Evolutionary conservation across 2,329 filamentous ascomycete species (phyloP).

Genomic region (Cyclaneusma minus): DNA sequence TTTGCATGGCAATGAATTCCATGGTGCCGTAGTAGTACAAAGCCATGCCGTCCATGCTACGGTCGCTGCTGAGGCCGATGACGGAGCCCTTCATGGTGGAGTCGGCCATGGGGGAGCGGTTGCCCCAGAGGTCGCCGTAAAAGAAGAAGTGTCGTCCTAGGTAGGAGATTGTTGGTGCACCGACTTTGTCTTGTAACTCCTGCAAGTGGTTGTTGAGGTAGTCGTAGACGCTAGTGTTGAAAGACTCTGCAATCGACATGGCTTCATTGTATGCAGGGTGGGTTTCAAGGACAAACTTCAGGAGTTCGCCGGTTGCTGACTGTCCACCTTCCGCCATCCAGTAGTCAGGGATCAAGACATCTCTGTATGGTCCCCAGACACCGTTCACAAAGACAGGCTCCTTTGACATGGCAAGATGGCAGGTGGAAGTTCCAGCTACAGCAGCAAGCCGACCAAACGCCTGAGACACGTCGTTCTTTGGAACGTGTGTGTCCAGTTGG

Average conservation of each 20-base stretch:
- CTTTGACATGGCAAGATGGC: conserved; percentile 89
- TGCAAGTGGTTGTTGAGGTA: conserved; percentile 81
- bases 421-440: conserved; percentile 93
- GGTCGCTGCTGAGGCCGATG: conserved; percentile 76
- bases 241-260: conserved; percentile 61
- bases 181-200: conserved; percentile 51
- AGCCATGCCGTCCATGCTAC: conserved; percentile 72
- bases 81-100: conserved; percentile 83
- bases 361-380: conserved; percentile 93
- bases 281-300: conserved; percentile 89
- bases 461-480: conserved; percentile 77
- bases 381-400: conserved; percentile 87
- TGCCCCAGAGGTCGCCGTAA: conserved; percentile 95
- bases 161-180: conserved; percentile 67
- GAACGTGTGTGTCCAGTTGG: conserved; percentile 48
- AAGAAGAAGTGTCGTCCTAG: conserved; percentile 93
- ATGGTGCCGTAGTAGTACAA: conserved; percentile 90
- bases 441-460: conserved; percentile 87
- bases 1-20: conserved; percentile 97
- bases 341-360: conserved; percentile 78
- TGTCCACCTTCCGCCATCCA: conserved; percentile 98
- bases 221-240: conserved; percentile 84
- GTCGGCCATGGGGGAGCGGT: conserved; percentile 86
- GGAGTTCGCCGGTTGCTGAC: conserved; percentile 84
- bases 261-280: conserved; percentile 82